Conservation (phyloP, 495 filamentous ascomycete species). For the Emericellopsis terricola region DNA sequence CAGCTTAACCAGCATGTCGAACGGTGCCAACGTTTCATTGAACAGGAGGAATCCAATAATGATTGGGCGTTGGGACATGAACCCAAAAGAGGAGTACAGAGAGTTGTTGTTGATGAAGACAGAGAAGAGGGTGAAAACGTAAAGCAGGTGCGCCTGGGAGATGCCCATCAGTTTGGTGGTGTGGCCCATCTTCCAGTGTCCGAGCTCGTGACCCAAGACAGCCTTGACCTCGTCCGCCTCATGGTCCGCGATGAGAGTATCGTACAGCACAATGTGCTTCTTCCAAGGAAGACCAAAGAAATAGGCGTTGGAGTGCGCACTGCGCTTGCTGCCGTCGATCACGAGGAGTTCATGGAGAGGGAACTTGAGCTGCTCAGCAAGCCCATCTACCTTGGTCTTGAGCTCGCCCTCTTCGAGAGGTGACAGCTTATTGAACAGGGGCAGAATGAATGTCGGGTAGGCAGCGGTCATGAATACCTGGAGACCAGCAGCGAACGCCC, state of each 20-base stretch:
- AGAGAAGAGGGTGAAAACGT: slow-evolving; percentile 89
- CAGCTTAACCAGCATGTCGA: slow-evolving; percentile 83
- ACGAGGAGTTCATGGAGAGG: slow-evolving; percentile 81
- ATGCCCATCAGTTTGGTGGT: slow-evolving; percentile 85
- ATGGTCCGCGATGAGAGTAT: slow-evolving; percentile 91
- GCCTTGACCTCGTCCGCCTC: slow-evolving; percentile 83
- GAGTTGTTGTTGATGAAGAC: slow-evolving; percentile 93
- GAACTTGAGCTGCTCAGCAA: slow-evolving; percentile 76
- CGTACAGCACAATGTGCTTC: slow-evolving; percentile 99
- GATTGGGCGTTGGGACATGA: slow-evolving; percentile 68
- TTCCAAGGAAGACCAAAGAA: slow-evolving; percentile 98
- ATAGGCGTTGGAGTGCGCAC: slow-evolving; percentile 94
- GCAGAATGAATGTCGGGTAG: slow-evolving; percentile 87
- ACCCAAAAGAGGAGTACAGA: slow-evolving; percentile 80
- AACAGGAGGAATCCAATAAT: slow-evolving; percentile 95
- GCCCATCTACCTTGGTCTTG: slow-evolving; percentile 71
- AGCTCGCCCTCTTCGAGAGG: slow-evolving; percentile 73
- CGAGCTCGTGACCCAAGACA: slow-evolving; percentile 86
- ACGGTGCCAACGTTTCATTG: slow-evolving; percentile 78
- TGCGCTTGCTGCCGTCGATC: slow-evolving; percentile 94
- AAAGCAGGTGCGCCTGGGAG: slow-evolving; percentile 84
- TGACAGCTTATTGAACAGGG: slow-evolving; percentile 95
- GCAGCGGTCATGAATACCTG: slow-evolving; percentile 90
- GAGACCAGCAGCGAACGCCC: slow-evolving; percentile 74
- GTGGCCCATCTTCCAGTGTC: slow-evolving; percentile 91